These are phyloP conservation scores for Cicer bijugum DNA, from an alignment of 306 rosid species.

Conservation along the genomic window DNA sequence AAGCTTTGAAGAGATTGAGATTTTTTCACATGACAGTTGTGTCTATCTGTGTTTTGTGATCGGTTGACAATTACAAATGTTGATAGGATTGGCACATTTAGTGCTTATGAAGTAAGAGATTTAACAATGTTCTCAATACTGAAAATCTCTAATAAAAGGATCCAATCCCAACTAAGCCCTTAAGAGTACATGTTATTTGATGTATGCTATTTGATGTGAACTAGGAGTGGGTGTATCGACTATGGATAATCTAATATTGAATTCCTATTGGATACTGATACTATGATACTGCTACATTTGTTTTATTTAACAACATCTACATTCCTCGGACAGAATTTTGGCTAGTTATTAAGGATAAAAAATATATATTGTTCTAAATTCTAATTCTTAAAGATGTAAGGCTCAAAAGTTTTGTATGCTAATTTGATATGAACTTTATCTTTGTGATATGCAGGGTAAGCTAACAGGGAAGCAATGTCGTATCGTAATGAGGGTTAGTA, in stretches of 20 bases:
- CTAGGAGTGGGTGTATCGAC: background rate
- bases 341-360: conserved; percentile 35
- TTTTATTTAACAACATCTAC: background rate
- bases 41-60: background rate
- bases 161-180: background rate
- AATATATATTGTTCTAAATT: conserved; percentile 2
- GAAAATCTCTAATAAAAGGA: background rate
- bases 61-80: background rate
- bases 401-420: conserved; percentile 34
- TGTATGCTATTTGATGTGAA: conserved; percentile 7
- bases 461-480: conserved; percentile 68
- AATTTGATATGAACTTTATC: conserved; percentile 32
- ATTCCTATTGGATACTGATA: background rate
- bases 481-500: conserved; percentile 71
- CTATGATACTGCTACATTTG: background rate
- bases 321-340: background rate
- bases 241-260: background rate
- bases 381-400: background rate
- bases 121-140: background rate
- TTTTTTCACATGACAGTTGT: background rate
- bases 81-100: background rate
- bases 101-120: background rate
- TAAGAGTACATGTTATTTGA: conserved; percentile 10
- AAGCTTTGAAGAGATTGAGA: background rate
- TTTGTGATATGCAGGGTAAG: conserved; percentile 60